Percentiles rank a stretch among this genome's conserved stretches.
Evolutionary conservation across 2,329 filamentous ascomycete genomes (phyloP).

Genomic region (Corinectria fuckeliana): DNA sequence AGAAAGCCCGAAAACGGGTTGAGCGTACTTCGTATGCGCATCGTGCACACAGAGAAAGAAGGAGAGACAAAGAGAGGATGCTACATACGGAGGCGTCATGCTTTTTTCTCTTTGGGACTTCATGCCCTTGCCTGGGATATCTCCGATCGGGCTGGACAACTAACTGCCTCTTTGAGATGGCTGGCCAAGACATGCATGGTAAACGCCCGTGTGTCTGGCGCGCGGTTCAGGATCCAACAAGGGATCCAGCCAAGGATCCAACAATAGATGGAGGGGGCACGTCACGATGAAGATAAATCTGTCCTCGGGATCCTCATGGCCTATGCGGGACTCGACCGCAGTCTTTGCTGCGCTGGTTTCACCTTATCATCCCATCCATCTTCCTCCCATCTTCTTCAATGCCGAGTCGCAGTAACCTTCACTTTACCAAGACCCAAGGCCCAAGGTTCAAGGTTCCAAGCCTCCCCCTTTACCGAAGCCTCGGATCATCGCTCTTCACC

Average conservation of each 20-base stretch:
- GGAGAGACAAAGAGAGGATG: background rate
- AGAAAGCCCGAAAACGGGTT: too few species aligned
- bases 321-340: background rate
- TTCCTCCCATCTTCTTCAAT: background rate
- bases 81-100: background rate
- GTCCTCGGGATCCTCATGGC: background rate
- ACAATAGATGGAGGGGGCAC: background rate
- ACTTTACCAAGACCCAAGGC: background rate
- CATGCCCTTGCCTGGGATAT: background rate
- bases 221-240: slow-evolving; percentile 1
- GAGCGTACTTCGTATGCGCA: too few species aligned
- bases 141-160: background rate
- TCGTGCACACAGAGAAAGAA: background rate
- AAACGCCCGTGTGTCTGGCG: slow-evolving; percentile 4
- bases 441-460: too few species aligned
- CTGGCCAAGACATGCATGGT: background rate
- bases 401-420: too few species aligned
- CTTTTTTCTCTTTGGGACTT: background rate
- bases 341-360: slow-evolving; percentile 1
- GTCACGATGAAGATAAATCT: background rate
- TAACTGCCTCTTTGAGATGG: background rate
- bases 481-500: background rate
- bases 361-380: background rate
- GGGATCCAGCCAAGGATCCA: background rate
- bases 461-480: background rate